These are phyloP conservation scores for Taphrina confusa DNA, from an alignment of 1,139 yeast genomes.

Conservation along the genomic window DNA sequence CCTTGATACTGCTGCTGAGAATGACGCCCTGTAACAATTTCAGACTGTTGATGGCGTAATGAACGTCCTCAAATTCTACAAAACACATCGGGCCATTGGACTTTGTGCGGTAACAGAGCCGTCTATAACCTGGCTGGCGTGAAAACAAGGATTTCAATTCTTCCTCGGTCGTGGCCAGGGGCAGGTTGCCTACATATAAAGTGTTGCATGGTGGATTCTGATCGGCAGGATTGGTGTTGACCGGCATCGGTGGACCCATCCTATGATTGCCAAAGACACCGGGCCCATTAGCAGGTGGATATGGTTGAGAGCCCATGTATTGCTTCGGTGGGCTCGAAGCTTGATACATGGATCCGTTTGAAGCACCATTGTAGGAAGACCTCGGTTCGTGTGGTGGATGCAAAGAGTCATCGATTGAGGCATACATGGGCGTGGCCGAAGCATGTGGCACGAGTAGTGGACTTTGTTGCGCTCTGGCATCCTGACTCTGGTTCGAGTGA, in stretches of 20 bases:
- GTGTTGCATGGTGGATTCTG: conserved; percentile 99
- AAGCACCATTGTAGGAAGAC: neutral
- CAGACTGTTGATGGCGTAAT: conserved; percentile 87
- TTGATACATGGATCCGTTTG: neutral
- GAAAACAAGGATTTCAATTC: conserved; percentile 85
- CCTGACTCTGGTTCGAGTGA: conserved; percentile 1
- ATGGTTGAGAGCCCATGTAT: conserved; percentile 1
- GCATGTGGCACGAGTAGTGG: neutral
- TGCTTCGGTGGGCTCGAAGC: conserved; percentile 23
- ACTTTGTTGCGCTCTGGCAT: conserved; percentile 9
- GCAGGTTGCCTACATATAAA: conserved; percentile 90
- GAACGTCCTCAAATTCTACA: conserved; percentile 96
- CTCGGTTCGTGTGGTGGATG: neutral
- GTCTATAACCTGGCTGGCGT: conserved; percentile 86
- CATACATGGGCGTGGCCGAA: neutral
- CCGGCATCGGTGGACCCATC: conserved; percentile 32
- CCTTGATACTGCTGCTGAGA: conserved; percentile 67
- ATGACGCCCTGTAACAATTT: conserved; percentile 91
- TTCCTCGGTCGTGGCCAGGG: conserved; percentile 94
- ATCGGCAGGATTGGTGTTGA: conserved; percentile 82
- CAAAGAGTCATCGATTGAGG: conserved; percentile 20
- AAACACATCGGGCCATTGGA: conserved; percentile 94
- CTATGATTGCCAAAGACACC: conserved; percentile 31
- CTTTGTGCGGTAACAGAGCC: conserved; percentile 76
- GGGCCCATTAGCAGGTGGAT: conserved; percentile 1